Base-by-base conservation (phyloP, 345 rosid genomes). In the Lumnitzera littorea region DNA sequence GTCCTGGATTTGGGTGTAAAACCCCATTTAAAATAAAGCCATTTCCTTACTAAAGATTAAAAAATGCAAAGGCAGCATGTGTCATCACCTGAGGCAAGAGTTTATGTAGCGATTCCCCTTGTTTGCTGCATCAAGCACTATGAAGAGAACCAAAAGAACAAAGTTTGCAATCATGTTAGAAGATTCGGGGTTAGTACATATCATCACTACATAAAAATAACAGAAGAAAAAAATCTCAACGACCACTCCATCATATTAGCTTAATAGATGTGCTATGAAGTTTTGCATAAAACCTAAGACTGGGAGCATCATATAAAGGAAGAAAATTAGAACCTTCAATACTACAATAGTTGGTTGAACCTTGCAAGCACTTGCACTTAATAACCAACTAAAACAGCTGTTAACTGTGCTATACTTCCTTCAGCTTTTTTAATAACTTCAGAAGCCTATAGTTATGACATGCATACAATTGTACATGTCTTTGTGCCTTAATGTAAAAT, bases 101-200 rank as follows among this genome's bases (percentile, higher is more conserved):
- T 92, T 87, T 78, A 89, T 85, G 73, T 82, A 92, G 15, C 87
- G 87, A 46, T 89, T 92, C 31, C 98, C 98, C 75, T 87, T 87
- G 1, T 91, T 87, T 23, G 97, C 86, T 43, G 90, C 96, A 77
- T 89, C 96, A 23, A 92, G 81, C 46, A 91, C 97, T 89, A 71
- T 65, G 64, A 48, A 58, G 17, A 41, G 27, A 63, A 13, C 7
- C 43, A 55, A 24, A 27, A 54, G 47, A 29, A 57, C 15, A 56
- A 56, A 46, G 9, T 59, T 61, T 31, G 58, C 24, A 13, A 9
- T 36, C 15, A 27, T 54, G 23, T 52, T 16, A 70, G 50, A 53
- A 53, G 25, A 14, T 29, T 15, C 15, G 12, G 29, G 29, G 15
- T 11, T 24, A 53, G 55, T 13, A 23, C 11, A 20, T 20, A 14